A percentile compares a stretch with the other conserved stretches of the same genome.
Evolutionary conservation across 2,329 filamentous ascomycete genomes (phyloP).

Genomic region (Ophiostoma ulmi): DNA sequence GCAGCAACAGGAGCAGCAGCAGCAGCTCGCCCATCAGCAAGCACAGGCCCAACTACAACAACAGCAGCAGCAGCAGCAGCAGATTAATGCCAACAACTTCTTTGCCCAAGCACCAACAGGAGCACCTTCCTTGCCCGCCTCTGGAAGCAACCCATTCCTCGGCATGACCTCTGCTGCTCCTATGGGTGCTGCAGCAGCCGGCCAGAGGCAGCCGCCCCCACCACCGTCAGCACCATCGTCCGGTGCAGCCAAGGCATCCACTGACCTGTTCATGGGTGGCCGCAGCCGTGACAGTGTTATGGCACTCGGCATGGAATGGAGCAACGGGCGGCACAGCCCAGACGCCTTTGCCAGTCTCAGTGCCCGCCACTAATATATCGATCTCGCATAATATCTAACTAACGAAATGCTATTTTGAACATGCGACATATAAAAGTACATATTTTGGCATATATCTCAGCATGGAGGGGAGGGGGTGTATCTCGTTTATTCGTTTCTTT

Average conservation of each 20-base stretch:
- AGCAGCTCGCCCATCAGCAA: constrained; percentile 24
- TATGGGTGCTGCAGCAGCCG: background rate
- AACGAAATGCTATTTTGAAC: background rate
- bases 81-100: background rate
- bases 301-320: constrained; percentile 59
- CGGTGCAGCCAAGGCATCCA: constrained; percentile 26
- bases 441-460: background rate
- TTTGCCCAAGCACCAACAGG: background rate
- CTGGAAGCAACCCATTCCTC: constrained; percentile 6
- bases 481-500: background rate
- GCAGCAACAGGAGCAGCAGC: constrained; percentile 25
- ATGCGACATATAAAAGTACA: constrained; percentile 15
- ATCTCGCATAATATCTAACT: background rate
- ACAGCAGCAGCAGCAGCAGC: constrained; percentile 25
- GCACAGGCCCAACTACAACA: constrained; percentile 15
- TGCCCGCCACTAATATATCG: constrained; percentile 46
- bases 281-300: constrained; percentile 69
- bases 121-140: background rate
- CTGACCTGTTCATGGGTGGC: constrained; percentile 34
- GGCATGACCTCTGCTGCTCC: constrained; percentile 9
- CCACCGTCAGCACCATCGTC: constrained; percentile 26
- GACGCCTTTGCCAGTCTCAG: constrained; percentile 75
- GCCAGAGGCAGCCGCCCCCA: constrained; percentile 23
- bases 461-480: background rate
- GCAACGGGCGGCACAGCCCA: constrained; percentile 68